Evolutionary conservation across 1,139 yeast genomes (phyloP), one percentile per base, ranked within the genome.

Genomic region (Hyphopichia wangnamkhiaoensis): DNA sequence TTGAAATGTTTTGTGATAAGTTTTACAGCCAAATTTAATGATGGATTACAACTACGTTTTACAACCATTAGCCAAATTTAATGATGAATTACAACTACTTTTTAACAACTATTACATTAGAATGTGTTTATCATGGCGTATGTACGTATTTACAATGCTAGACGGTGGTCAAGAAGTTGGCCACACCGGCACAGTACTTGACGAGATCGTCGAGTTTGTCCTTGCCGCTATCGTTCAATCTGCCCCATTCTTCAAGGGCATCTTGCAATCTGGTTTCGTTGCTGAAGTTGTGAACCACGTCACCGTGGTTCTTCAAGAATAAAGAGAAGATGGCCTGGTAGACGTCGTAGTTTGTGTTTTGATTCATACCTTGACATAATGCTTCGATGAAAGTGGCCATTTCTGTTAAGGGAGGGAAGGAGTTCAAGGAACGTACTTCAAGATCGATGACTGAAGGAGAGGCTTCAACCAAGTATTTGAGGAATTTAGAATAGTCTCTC

Each of bases 151-250:
- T n/a, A 21, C 7, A 27, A 27, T 6, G n/a, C 40, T 56, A 70
- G 31, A 64, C 63, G 24, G 73, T 61, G 6, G 70, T 57, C 35
- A 90, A 68, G 53, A 87, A 84, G 48, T 72, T 76, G 31, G 88
- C 68, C 9, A 91, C 91, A 45, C 96, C 94, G 1, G 94, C 74
- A 59, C 96, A 88, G 63, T 84, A 90, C 56, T 90, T 87, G 21
- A 82, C 79, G 44, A 88, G 63, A 24, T 76, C 79, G 50, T 89
- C 95, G 53, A 93, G 61, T 23, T 73, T 70, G 10, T 68, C 68
- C 31, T 73, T 69, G 39, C 71, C 75, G 0, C 46, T 50, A 17
- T 56, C 50, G 48, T 81, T 84, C 17, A 55, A 63, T 2, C 46
- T 50, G 38, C 70, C 66, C 87, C 88, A 83, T 9, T 53, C 49